Evolutionary conservation across 306 rosid species (phyloP), one percentile per base, ranked within the genome.

Genomic region (Prunus armeniaca): DNA sequence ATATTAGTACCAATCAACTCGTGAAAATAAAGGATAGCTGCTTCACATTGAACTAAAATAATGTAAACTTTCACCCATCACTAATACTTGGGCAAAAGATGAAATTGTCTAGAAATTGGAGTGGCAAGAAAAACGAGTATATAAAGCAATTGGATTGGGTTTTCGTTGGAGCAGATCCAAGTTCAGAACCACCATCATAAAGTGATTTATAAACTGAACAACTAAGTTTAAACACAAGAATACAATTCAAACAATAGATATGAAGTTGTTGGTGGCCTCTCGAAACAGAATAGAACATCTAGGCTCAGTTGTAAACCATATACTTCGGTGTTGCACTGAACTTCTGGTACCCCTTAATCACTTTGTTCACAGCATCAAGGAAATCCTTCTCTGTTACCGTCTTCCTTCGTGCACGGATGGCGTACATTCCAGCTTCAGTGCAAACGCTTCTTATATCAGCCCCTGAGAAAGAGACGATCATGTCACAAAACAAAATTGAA

Each of bases 361-460:
- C 99, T 81, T 96, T 96, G 75, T 96, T 96, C 57, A 96, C 99
- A 2, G 99, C 99, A 81, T 96, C 99, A 2, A 96, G 97, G 86
- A 96, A 96, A 75, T 96, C 99, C 71, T 96, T 96, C 88, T 96
- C 99, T 0, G 99, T 96, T 76, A 93, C 99, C 0, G 98, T 96
- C 89, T 96, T 96, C 85, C 99, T 92, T 76, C 98, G 84, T 58
- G 98, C 99, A 19, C 99, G 97, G 82, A 96, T 96, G 19, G 99
- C 99, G 75, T 82, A 96, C 99, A 96, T 96, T 76, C 99, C 99
- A 13, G 99, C 99, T 85, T 96, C 99, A 0, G 99, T 96, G 89
- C 99, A 96, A 1, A 96, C 99, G 73, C 97, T 91, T 86, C 99
- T 87, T 19, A 96, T 96, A 76, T 96, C 99, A 78, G 99, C 99